phyloP scores from a whole-genome alignment of 768 basidiomycete genomes.

The Hemileccinum impolitum region DNA sequence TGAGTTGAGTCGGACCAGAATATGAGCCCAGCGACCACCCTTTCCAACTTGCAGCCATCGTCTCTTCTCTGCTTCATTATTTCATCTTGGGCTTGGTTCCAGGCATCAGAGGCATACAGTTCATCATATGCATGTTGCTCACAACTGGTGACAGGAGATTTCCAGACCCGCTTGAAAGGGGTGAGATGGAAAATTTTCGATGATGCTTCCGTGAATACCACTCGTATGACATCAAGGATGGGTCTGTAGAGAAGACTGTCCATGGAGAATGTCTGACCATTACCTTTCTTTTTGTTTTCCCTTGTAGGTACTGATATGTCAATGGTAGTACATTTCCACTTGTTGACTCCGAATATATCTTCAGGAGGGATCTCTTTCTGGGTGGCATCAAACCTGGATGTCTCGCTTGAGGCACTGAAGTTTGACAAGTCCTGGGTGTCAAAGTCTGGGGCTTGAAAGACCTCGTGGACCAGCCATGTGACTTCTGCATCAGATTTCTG shows the following conservation, averaged over 20 bases:
- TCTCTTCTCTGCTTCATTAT: slow-evolving; percentile 11
- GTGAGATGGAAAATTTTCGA: slow-evolving; percentile 18
- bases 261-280: not conserved
- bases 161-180: slow-evolving; percentile 17
- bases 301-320: not conserved
- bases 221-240: slow-evolving; percentile 9
- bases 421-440: not conserved
- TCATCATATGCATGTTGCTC: not conserved
- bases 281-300: not conserved
- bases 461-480: not conserved
- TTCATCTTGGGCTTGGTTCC: slow-evolving; percentile 6
- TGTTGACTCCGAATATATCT: not conserved
- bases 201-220: slow-evolving; percentile 1
- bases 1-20: slow-evolving; percentile 17
- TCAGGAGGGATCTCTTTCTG: not conserved
- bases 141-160: not conserved
- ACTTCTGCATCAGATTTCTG: not conserved
- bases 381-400: not conserved
- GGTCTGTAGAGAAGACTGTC: slow-evolving; percentile 14
- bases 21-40: slow-evolving; percentile 15
- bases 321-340: not conserved
- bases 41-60: slow-evolving; percentile 12
- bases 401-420: not conserved
- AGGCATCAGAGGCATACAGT: not conserved
- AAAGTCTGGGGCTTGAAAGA: not conserved